Conservation (phyloP, 768 basidiomycete genomes). For the Basidioascus undulatus region DNA sequence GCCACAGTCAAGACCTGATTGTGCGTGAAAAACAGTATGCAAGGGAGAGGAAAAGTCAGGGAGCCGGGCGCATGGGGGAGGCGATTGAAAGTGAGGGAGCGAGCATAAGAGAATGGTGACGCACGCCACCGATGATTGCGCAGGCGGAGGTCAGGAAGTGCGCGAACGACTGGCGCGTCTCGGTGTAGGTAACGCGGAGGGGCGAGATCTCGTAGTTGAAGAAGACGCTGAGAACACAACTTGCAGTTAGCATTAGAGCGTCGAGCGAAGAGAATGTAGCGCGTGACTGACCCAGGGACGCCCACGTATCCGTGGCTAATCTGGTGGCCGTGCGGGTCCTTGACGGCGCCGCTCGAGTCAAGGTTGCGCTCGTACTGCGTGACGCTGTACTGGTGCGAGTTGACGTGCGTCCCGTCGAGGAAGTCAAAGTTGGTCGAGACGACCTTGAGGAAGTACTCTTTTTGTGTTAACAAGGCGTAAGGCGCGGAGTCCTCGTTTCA, state of each 20-base stretch:
- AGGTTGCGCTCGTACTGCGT: slow-evolving; percentile 93
- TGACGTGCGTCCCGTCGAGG: slow-evolving; percentile 53
- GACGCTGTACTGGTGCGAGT: slow-evolving; percentile 82
- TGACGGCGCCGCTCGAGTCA: slow-evolving; percentile 24
- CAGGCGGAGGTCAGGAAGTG: slow-evolving; percentile 98
- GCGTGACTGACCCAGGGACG: slow-evolving; percentile 30
- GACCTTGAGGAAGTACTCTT: slow-evolving; percentile 97
- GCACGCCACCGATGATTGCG: slow-evolving; percentile 88
- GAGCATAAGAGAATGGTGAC: too few species aligned
- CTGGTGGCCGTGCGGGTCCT: slow-evolving; percentile 20
- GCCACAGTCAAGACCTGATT: slow-evolving; percentile 95
- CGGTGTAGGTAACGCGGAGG: slow-evolving; percentile 74
- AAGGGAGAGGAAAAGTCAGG: too few species aligned
- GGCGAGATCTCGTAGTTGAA: slow-evolving; percentile 91
- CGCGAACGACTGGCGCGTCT: slow-evolving; percentile 80
- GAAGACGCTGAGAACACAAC: slow-evolving; percentile 32
- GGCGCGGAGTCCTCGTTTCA: too few species aligned
- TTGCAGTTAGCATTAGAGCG: neutral
- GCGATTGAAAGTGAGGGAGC: too few species aligned
- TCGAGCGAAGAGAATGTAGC: neutral
- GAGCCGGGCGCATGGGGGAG: too few species aligned
- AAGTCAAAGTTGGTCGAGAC: slow-evolving; percentile 83
- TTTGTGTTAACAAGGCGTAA: too few species aligned
- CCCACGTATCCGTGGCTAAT: slow-evolving; percentile 50
- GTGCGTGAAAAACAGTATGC: too few species aligned